A percentile compares a stretch with the other conserved stretches of the same genome.
Evolutionary conservation across 805 yeast species (phyloP).

Genomic region (Metschnikowia bowlesiae): DNA sequence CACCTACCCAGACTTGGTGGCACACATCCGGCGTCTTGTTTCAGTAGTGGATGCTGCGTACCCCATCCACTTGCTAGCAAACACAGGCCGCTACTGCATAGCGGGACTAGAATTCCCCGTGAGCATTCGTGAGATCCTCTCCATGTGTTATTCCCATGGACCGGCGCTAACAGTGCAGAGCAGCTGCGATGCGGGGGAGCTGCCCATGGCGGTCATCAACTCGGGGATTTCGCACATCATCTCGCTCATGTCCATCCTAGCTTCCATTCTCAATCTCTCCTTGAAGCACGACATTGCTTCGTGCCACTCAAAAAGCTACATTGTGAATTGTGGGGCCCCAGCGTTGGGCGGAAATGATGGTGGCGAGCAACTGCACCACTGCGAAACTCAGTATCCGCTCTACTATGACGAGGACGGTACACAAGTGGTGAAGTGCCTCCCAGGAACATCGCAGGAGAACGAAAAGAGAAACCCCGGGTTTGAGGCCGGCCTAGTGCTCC

Average conservation of each 20-base stretch:
- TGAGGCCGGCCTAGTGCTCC: slow-evolving; percentile 30
- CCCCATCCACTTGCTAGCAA: slow-evolving; percentile 21
- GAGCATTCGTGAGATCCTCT: slow-evolving; percentile 26
- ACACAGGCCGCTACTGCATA: slow-evolving; percentile 25
- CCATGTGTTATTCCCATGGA: slow-evolving; percentile 21
- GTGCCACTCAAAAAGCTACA: slow-evolving; percentile 19
- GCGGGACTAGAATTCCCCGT: slow-evolving; percentile 35
- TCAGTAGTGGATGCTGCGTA: slow-evolving; percentile 22
- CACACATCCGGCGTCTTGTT: slow-evolving; percentile 13
- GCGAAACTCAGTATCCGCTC: neutral
- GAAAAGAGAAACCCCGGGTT: slow-evolving; percentile 21
- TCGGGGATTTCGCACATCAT: slow-evolving; percentile 30
- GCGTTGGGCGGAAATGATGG: neutral
- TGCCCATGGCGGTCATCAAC: slow-evolving; percentile 20
- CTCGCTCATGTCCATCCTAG: slow-evolving; percentile 23
- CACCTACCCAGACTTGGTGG: slow-evolving; percentile 22
- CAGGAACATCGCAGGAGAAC: neutral
- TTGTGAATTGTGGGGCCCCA: slow-evolving; percentile 18
- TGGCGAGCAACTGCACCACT: neutral
- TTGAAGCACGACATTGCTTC: slow-evolving; percentile 27
- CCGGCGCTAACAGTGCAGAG: slow-evolving; percentile 7
- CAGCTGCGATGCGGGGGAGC: slow-evolving; percentile 5
- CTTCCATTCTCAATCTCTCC: slow-evolving; percentile 22
- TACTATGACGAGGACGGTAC: slow-evolving; percentile 15
- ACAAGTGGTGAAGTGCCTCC: slow-evolving; percentile 3